phyloP scores from a whole-genome alignment of 1,139 yeast genomes.

The Blastobotrys apis region DNA sequence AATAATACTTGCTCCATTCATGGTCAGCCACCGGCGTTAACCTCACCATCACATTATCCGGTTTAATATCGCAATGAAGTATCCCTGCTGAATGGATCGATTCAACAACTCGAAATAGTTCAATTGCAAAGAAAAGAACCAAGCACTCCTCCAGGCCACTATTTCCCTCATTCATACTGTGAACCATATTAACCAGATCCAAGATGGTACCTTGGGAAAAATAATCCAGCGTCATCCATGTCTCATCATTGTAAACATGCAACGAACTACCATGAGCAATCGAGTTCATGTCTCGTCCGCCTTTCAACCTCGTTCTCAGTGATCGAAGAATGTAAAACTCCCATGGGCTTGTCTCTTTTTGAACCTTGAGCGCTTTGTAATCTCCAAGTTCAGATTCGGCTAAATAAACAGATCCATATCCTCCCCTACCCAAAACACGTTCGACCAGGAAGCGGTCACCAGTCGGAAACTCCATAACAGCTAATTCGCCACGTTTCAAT shows the following conservation, averaged over 20 bases:
- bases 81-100: slow-evolving; percentile 60
- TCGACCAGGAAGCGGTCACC: slow-evolving; percentile 45
- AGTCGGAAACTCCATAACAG: slow-evolving; percentile 21
- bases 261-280: slow-evolving; percentile 52
- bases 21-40: slow-evolving; percentile 35
- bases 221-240: slow-evolving; percentile 67
- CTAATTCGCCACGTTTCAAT: slow-evolving; percentile 12
- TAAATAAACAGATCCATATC: slow-evolving; percentile 72
- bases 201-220: slow-evolving; percentile 69
- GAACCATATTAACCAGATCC: slow-evolving; percentile 55
- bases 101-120: slow-evolving; percentile 58
- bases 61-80: slow-evolving; percentile 80
- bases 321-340: slow-evolving; percentile 62
- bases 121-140: slow-evolving; percentile 59
- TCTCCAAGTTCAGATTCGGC: slow-evolving; percentile 54
- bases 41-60: slow-evolving; percentile 81
- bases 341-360: slow-evolving; percentile 71
- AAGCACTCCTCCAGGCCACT: slow-evolving; percentile 54
- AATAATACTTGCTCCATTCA: slow-evolving; percentile 25
- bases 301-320: slow-evolving; percentile 27
- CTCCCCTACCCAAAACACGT: slow-evolving; percentile 71
- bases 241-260: slow-evolving; percentile 63
- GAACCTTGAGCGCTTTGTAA: slow-evolving; percentile 67
- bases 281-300: slow-evolving; percentile 35
- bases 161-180: slow-evolving; percentile 27